These are phyloP conservation scores for Hygrophorus pudorinus DNA, from an alignment of 768 basidiomycete species.

Conservation along the genomic window DNA sequence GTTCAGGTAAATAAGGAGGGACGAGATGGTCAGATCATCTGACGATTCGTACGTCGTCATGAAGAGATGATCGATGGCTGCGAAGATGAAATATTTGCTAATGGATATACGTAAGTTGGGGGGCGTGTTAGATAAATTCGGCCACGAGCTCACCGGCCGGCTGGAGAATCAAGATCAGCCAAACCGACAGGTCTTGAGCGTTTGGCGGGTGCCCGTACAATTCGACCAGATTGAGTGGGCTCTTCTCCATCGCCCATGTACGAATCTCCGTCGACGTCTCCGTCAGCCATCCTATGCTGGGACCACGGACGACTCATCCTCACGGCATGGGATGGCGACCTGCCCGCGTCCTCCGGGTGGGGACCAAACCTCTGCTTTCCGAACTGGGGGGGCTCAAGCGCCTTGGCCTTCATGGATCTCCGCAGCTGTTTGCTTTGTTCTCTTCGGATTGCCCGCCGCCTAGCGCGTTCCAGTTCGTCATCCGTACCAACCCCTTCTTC, in stretches of 20 bases:
- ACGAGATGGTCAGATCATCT: slow-evolving; percentile 63
- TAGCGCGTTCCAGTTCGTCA: slow-evolving; percentile 15
- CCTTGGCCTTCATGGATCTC: background rate
- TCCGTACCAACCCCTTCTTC: slow-evolving; percentile 20
- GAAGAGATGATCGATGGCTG: slow-evolving; percentile 57
- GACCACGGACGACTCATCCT: background rate
- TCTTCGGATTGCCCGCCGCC: slow-evolving; percentile 4
- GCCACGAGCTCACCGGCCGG: slow-evolving; percentile 43
- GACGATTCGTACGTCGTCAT: slow-evolving; percentile 52
- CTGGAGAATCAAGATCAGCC: slow-evolving; percentile 50
- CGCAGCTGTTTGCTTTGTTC: background rate
- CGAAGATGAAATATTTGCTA: slow-evolving; percentile 51
- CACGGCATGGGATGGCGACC: background rate
- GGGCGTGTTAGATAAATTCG: slow-evolving; percentile 4
- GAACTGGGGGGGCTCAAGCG: background rate
- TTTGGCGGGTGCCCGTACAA: slow-evolving; percentile 10
- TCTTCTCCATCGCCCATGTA: slow-evolving; percentile 14
- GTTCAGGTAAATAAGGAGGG: slow-evolving; percentile 63
- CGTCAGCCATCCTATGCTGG: slow-evolving; percentile 12
- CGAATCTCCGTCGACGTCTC: slow-evolving; percentile 6
- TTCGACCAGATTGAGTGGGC: background rate
- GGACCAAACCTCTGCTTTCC: background rate
- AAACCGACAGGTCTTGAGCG: slow-evolving; percentile 29
- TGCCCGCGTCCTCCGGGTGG: background rate
- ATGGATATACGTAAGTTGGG: slow-evolving; percentile 3